Percentiles rank a stretch among this genome's conserved stretches.
These are phyloP conservation scores for Hydnum rufescens DNA, from an alignment of 768 basidiomycete species.

Conservation along the genomic window DNA sequence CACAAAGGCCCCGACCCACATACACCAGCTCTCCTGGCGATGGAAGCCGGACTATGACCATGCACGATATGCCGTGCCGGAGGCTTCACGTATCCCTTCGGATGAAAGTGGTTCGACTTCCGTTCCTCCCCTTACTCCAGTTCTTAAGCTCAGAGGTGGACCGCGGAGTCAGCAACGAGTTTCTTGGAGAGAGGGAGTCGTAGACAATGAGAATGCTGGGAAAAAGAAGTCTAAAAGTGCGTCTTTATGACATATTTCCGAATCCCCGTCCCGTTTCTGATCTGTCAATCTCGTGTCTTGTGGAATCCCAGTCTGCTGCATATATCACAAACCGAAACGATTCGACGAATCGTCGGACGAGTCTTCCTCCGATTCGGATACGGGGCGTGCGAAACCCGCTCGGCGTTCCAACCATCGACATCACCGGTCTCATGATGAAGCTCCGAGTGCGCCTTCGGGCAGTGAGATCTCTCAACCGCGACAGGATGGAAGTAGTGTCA, in stretches of 20 bases:
- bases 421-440: slow-evolving; percentile 7
- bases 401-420: not conserved
- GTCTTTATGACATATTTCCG: slow-evolving; percentile 16
- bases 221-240: slow-evolving; percentile 87
- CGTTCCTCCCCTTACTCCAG: slow-evolving; percentile 11
- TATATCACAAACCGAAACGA: slow-evolving; percentile 63
- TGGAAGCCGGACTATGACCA: slow-evolving; percentile 20
- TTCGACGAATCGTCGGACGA: slow-evolving; percentile 69
- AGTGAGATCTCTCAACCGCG: not conserved
- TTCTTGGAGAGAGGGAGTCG: slow-evolving; percentile 64
- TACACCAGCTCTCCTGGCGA: slow-evolving; percentile 8
- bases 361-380: slow-evolving; percentile 32
- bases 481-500: slow-evolving; percentile 11
- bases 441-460: slow-evolving; percentile 7
- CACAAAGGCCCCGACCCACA: not conserved
- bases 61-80: slow-evolving; percentile 22
- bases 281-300: slow-evolving; percentile 1
- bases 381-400: slow-evolving; percentile 16
- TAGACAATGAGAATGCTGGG: slow-evolving; percentile 81
- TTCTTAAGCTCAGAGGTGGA: slow-evolving; percentile 32
- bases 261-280: not conserved
- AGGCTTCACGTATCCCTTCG: not conserved
- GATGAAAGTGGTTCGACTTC: not conserved
- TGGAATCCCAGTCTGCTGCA: slow-evolving; percentile 67
- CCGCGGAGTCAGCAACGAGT: slow-evolving; percentile 36